phyloP scores from a whole-genome alignment of 805 yeast species.

The Lipomyces oligophaga region DNA sequence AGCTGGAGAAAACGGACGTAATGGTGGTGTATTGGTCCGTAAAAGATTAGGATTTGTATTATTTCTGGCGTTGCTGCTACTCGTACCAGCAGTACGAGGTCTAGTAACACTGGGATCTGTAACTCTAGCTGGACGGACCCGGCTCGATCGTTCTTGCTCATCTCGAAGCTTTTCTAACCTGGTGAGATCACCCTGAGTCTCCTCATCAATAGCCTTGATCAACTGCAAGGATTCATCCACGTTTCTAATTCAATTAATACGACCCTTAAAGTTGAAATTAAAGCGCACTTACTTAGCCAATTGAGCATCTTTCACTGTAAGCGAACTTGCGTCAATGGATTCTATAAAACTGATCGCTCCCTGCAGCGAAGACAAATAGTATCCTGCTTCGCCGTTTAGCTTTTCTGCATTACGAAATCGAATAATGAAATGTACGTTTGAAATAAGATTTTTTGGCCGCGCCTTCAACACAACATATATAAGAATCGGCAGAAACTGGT shows the following conservation, averaged over 20 bases:
- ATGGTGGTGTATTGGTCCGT: conserved; percentile 11
- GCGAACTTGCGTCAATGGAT: conserved; percentile 51
- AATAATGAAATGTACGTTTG: conserved; percentile 81
- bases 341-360: conserved; percentile 82
- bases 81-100: no score
- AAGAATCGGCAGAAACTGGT: conserved; percentile 83
- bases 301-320: conserved; percentile 61
- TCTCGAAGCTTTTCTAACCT: no score
- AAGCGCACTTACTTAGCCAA: conserved; percentile 41
- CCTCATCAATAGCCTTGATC: no score
- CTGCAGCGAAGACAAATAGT: conserved; percentile 83
- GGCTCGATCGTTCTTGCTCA: no score
- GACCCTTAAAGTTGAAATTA: no score
- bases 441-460: conserved; percentile 58
- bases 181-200: no score
- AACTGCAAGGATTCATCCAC: no score
- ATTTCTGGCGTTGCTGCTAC: conserved; percentile 25
- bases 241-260: no score
- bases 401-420: conserved; percentile 73
- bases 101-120: no score
- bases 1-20: conserved; percentile 20
- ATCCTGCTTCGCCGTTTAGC: conserved; percentile 82
- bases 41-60: not conserved
- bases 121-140: no score
- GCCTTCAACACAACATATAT: conserved; percentile 75